Evolutionary conservation across 768 basidiomycete genomes (phyloP), one percentile per base, ranked within the genome.

Genomic region (Gloeopeniophorella convolvens): DNA sequence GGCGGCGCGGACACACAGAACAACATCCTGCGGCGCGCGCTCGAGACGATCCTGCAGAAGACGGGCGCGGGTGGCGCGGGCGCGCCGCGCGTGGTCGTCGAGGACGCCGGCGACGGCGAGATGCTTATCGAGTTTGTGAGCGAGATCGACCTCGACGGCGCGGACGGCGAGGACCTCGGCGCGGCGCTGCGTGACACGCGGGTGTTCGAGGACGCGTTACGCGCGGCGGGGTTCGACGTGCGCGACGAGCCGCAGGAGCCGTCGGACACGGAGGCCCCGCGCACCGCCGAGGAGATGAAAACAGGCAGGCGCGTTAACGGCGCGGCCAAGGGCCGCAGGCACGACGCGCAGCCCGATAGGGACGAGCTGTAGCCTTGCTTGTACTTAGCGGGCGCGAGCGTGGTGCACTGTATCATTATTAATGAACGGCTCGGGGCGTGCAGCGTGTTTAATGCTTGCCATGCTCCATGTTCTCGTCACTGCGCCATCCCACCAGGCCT

Each of bases 201-300:
- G 31, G 11, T 40, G 42, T 64, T 84, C 37, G 68, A 70, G 33
- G 73, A 78, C 12, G 70, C 73, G 32, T 62, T 86, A 35, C 75
- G 75, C 21, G 75, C 71, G 21, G 78, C 75, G 16, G 77, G 80
- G 3, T 72, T 69, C 56, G 74, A 82, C 54, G 67, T 78, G 55
- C 68, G 66, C 42, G 67, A 65, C 43, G 69, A 68, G 36, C 63
- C 59, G 50, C 43, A 50, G 13, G 54, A 50, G 16, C n/a, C n/a
- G 27, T 58, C 47, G 49, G 59, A 61, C 55, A 51, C 45, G 50
- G 44, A 56, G 48, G 33, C 12, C 44, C 41, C 10, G 63, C 64
- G 39, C 57, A 65, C 52, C 64, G 61, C 20, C 50, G 51, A 60
- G 43, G 59, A 51, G 21, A 40, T 27, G 24, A 42, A 26, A 24